Percentiles rank a stretch among this genome's conserved stretches.
Evolutionary conservation across 495 filamentous ascomycete species (phyloP).

Genomic region (Neurospora tetrasperma): DNA sequence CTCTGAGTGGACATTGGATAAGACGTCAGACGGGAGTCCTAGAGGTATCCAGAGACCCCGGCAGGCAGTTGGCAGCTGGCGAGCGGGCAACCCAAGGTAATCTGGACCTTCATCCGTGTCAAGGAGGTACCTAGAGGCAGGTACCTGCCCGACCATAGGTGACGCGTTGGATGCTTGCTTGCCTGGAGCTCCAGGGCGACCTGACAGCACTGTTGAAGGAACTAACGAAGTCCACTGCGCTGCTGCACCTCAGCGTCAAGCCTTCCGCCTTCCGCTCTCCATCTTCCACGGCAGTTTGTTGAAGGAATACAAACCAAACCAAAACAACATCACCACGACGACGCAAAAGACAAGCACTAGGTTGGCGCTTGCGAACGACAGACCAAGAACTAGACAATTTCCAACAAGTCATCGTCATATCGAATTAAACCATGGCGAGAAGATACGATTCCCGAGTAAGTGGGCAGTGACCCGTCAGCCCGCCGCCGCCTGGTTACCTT

Average conservation of each 20-base stretch:
- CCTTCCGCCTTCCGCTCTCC: constrained; percentile 4
- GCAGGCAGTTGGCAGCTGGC: not conserved
- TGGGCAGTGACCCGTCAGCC: constrained; percentile 12
- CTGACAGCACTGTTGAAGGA: not conserved
- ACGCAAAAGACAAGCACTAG: not conserved
- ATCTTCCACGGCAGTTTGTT: not conserved
- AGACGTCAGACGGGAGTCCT: not conserved
- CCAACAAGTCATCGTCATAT: constrained; percentile 3
- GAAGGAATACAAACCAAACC: not conserved
- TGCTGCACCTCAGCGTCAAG: constrained; percentile 5
- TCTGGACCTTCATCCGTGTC: not conserved
- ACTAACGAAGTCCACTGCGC: not conserved
- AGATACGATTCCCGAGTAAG: constrained; percentile 95
- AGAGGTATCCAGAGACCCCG: not conserved
- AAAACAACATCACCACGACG: not conserved
- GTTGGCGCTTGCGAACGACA: constrained; percentile 1
- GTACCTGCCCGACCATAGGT: too few species aligned
- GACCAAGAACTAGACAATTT: not conserved
- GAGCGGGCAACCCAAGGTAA: not conserved
- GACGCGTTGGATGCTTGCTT: constrained; percentile 30
- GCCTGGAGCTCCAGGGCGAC: constrained; percentile 24
- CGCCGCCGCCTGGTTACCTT: not conserved
- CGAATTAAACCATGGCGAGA: constrained; percentile 62
- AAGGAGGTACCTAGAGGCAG: constrained; percentile 17
- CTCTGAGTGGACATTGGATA: not conserved